Evolutionary conservation across 192 early-diverging fungal species (phyloP).

Genomic region (Geranomyces variabilis): DNA sequence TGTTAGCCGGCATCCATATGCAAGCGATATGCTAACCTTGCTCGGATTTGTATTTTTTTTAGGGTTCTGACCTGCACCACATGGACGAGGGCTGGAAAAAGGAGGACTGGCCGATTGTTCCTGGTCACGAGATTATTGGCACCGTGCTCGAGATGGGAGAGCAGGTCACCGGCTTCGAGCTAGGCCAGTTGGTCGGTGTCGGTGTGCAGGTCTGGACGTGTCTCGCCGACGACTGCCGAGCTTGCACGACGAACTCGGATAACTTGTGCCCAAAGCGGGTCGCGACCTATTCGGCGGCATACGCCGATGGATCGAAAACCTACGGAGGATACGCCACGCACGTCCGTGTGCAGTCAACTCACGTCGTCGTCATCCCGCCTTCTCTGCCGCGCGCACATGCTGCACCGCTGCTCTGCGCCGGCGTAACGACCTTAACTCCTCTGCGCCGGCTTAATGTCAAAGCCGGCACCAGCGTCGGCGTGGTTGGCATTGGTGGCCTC

Average conservation of each 20-base stretch:
- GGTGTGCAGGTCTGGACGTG: constrained; percentile 40
- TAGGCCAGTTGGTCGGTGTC: constrained; percentile 30
- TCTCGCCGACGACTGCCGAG: constrained; percentile 22
- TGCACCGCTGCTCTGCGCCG: constrained; percentile 80
- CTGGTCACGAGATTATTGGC: constrained; percentile 49
- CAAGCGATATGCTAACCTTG: neutral
- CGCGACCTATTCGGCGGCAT: constrained; percentile 23
- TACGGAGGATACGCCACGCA: constrained; percentile 33
- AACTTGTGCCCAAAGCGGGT: constrained; percentile 4
- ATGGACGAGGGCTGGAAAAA: constrained; percentile 53
- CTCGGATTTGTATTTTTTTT: neutral
- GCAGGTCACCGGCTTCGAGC: constrained; percentile 9
- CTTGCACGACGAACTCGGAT: constrained; percentile 26
- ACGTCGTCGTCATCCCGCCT: constrained; percentile 64
- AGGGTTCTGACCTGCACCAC: too few species aligned
- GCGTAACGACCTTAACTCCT: constrained; percentile 73
- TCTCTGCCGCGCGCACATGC: constrained; percentile 59
- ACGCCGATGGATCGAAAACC: constrained; percentile 17
- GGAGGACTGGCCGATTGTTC: constrained; percentile 35
- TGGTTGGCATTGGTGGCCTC: constrained; percentile 64
- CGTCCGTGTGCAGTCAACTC: constrained; percentile 5
- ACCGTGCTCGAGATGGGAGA: constrained; percentile 22
- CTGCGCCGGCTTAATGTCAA: constrained; percentile 59
- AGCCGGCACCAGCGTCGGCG: constrained; percentile 68
- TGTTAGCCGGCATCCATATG: too few species aligned